Base-by-base conservation (phyloP, 2,329 filamentous ascomycete genomes). In the Paraconiothyrium sp. region DNA sequence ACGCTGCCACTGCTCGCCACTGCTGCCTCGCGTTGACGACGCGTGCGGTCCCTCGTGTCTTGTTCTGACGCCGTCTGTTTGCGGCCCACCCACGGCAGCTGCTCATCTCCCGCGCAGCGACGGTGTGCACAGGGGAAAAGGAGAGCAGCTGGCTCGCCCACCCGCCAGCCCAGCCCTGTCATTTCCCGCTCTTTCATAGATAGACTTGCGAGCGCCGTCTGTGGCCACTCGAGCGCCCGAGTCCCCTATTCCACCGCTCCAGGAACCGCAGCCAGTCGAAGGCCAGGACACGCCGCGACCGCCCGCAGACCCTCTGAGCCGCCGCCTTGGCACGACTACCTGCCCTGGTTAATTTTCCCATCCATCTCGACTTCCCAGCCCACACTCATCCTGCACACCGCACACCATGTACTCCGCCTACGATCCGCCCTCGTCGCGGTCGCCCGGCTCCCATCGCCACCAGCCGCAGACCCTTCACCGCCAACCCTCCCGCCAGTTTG, bases 401-500 rank as follows among this genome's bases (percentile, higher is more conserved):
- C 43, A 46, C 43, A 72, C 60, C 70, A 78, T 78, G 76, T 78
- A 78, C 62, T 72, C 72, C 39, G 65, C 71, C 50, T 78, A 78
- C 71, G 76, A 78, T 68, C 70, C 74, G 66, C 70, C 70, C 51
- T 73, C 76, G 64, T 90, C 89, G 76, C 90, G 92, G 74, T 92
- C 90, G 66, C 92, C 92, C 43, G 89, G 88, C 74, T 89, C 90
- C 35, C 89, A 91, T 76, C 91, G 91, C 63, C 87, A 86, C 70
- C 85, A 86, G 72, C 84, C 83, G 34, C 69, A 75, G 61, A 84
- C 85, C 61, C 82, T 91, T 60, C 88, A 90, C 73, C 88, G 91
- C 69, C 89, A 91, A 76, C 83, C 88, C 47, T 94, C 93, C 70
- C 88, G 92, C 70, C 91, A 91, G 69, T 92, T 94, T 76, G 93